These are phyloP conservation scores for Botrytis cinerea DNA, from an alignment of 2,329 filamentous ascomycete species.

Conservation along the genomic window DNA sequence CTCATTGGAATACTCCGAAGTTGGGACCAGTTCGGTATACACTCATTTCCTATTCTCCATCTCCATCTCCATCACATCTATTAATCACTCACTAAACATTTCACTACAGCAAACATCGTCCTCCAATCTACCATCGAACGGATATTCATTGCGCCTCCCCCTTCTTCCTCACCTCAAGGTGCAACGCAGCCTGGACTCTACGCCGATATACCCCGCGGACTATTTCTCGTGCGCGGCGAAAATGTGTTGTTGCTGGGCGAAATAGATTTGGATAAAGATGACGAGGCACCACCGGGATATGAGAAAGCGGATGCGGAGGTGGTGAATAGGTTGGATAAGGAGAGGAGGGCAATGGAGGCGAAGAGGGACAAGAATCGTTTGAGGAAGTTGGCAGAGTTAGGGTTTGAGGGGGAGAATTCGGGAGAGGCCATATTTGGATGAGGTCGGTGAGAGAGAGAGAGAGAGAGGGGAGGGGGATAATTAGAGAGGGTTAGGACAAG, in stretches of 20 bases:
- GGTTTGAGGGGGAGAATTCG: slow-evolving; percentile 84
- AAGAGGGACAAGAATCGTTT: slow-evolving; percentile 70
- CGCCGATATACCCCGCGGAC: slow-evolving; percentile 80
- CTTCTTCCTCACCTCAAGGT: slow-evolving; percentile 45
- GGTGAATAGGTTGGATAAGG: slow-evolving; percentile 72
- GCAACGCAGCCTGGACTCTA: slow-evolving; percentile 58
- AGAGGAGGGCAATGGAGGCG: slow-evolving; percentile 69
- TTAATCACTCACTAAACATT: slow-evolving; percentile 18
- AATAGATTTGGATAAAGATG: slow-evolving; percentile 95
- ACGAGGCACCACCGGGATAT: slow-evolving; percentile 74
- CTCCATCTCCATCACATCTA: neutral
- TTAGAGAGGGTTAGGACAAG: neutral
- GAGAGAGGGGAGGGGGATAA: neutral
- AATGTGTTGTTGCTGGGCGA: slow-evolving; percentile 96
- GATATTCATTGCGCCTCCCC: slow-evolving; percentile 61
- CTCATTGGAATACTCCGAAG: slow-evolving; percentile 88
- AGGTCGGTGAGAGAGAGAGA: neutral
- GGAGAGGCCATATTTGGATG: slow-evolving; percentile 71
- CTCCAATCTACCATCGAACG: slow-evolving; percentile 91
- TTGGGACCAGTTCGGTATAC: slow-evolving; percentile 96
- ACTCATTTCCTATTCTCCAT: neutral
- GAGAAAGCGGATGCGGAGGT: slow-evolving; percentile 64
- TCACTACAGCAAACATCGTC: slow-evolving; percentile 77
- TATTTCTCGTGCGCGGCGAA: slow-evolving; percentile 91
- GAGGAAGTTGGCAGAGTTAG: slow-evolving; percentile 71